A percentile compares a stretch with the other conserved stretches of the same genome.
Conservation (phyloP, 2,329 filamentous ascomycete species). For the Aureobasidium zeae region DNA sequence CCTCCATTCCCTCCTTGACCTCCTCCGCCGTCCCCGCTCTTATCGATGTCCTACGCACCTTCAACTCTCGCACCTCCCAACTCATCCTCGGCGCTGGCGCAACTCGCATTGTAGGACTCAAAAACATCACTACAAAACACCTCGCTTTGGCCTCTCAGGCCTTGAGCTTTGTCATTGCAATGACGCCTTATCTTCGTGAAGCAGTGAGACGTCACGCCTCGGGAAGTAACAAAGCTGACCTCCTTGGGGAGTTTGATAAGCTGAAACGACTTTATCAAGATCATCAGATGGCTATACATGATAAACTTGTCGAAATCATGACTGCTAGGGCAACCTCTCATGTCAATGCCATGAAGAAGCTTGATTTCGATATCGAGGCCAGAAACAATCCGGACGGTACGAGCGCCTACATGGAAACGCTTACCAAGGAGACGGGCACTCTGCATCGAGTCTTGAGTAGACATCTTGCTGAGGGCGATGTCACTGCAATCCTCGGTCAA, state of each 20-base stretch:
- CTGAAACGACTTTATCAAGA: conserved; percentile 75
- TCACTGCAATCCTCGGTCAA: conserved; percentile 74
- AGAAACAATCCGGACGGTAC: conserved; percentile 27
- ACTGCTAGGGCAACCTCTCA: conserved; percentile 64
- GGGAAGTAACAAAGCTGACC: conserved; percentile 27
- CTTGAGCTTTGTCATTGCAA: conserved; percentile 72
- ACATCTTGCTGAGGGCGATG: conserved; percentile 66
- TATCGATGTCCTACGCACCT: conserved; percentile 78
- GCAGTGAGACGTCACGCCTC: conserved; percentile 70
- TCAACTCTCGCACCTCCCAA: conserved; percentile 94
- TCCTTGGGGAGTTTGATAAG: conserved; percentile 76
- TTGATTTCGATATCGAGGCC: conserved; percentile 58
- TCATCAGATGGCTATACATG: conserved; percentile 81
- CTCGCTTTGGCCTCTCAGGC: conserved; percentile 85
- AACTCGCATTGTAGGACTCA: conserved; percentile 76
- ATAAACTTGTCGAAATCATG: conserved; percentile 92
- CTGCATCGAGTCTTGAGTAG: conserved; percentile 76
- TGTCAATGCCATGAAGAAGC: conserved; percentile 62
- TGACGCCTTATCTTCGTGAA: conserved; percentile 85
- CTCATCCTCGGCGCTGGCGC: conserved; percentile 92
- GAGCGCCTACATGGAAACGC: conserved; percentile 73
- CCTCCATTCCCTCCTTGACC: conserved; percentile 81
- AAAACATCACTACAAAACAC: conserved; percentile 94
- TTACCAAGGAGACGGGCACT: conserved; percentile 77
- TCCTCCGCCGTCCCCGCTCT: conserved; percentile 70